A percentile compares a stretch with the other conserved stretches of the same genome.
These are phyloP conservation scores for Mimosa pudica DNA, from an alignment of 306 rosid species.

Conservation along the genomic window DNA sequence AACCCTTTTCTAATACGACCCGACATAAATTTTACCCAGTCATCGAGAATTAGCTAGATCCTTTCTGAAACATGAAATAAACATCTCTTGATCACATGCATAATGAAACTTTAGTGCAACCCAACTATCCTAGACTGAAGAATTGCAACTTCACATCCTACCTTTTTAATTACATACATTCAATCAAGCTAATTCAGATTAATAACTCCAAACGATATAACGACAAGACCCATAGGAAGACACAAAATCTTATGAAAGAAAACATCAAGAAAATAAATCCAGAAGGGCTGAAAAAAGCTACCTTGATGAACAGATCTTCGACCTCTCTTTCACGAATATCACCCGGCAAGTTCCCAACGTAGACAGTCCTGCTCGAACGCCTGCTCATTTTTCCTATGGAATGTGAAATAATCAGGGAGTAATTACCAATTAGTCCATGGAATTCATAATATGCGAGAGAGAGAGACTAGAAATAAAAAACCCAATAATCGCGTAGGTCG, in stretches of 20 bases:
- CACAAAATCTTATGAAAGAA: not conserved
- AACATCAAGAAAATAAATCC: not conserved
- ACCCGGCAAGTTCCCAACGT: constrained; percentile 98
- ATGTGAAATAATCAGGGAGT: not conserved
- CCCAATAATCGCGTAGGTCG: not conserved
- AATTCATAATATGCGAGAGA: not conserved
- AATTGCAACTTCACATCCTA: not conserved
- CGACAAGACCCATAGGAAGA: not conserved
- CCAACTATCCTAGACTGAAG: not conserved
- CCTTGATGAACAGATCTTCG: constrained; percentile 93
- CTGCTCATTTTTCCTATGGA: constrained; percentile 72
- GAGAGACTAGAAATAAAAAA: not conserved
- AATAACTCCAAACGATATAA: not conserved
- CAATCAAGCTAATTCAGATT: not conserved
- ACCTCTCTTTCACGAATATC: constrained; percentile 99
- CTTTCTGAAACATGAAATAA: not conserved
- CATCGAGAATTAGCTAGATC: not conserved
- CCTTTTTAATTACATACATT: not conserved
- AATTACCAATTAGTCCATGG: not conserved
- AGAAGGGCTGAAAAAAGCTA: constrained; percentile 31
- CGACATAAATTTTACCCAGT: not conserved
- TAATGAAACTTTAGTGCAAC: not conserved
- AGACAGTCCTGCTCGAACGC: constrained; percentile 85
- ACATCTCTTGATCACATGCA: not conserved
- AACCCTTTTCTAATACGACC: too few species aligned